Conservation (phyloP, 768 basidiomycete genomes). For the Cyathus striatus region DNA sequence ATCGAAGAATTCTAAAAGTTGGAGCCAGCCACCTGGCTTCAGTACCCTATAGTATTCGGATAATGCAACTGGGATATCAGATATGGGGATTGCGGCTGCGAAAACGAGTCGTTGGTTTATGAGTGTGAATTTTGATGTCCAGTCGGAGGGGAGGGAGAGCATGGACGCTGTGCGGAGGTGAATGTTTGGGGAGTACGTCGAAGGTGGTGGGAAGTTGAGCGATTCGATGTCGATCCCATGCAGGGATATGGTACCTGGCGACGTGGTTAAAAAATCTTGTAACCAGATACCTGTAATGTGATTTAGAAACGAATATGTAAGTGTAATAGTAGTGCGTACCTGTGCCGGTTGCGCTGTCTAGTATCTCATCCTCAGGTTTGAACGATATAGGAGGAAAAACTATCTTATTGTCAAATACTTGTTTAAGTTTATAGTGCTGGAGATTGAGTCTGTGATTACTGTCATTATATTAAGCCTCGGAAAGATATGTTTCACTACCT, state of each 20-base stretch:
- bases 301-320: no score
- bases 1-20: constrained; percentile 1
- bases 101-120: neutral
- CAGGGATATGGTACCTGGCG: neutral
- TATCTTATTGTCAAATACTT: neutral
- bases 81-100: neutral
- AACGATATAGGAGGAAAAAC: neutral
- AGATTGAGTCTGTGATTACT: neutral
- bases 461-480: no score
- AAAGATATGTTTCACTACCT: no score
- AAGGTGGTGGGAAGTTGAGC: neutral
- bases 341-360: neutral
- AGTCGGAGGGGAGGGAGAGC: neutral
- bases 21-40: neutral
- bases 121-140: neutral
- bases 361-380: neutral
- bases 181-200: neutral
- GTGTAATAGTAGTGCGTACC: no score
- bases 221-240: constrained; percentile 1
- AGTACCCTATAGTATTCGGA: neutral
- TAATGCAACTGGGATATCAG: neutral
- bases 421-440: neutral
- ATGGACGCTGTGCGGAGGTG: neutral
- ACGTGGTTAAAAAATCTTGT: neutral
- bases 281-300: neutral